Evolutionary conservation across 345 rosid species (phyloP), one percentile per base, ranked within the genome.

Genomic region (Melastoma malabathricum): DNA sequence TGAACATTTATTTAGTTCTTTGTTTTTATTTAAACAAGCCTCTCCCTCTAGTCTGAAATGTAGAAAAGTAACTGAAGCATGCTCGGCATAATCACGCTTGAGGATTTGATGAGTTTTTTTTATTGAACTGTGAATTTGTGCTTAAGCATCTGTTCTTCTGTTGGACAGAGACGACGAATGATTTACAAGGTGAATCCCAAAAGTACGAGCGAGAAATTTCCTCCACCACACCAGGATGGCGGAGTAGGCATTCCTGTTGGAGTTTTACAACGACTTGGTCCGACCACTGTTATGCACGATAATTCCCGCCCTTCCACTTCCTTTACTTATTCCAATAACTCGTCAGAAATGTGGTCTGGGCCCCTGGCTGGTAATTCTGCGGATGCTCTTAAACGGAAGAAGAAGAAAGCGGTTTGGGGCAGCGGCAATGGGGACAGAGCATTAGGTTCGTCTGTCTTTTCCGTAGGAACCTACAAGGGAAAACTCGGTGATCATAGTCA

Each of bases 211-310:
- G 73, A 69, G 55, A 81, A 80, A 72, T 74, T 82, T 46, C 94
- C 77, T n/a, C 77, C 93, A 0, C 89, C 93, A 2, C 86, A 80
- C 63, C 82, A 83, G 64, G 93, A 80, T 17, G 92, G 86, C 48
- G 74, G 82, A 3, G 65, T 83, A 1, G 93, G 87, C 50, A 74
- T 61, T 66, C 84, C 81, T 0, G 72, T 79, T 41, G 84, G 77
- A 56, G 64, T 72, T 55, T 84, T 82, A 17, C 85, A 75, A 44
- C 82, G 72, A 53, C 69, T 81, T 15, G 85, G 77, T 59, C 73
- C 75, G 38, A 54, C 68, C 3, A 52, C 50, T 0, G 56, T 66
- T 55, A 74, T 84, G 43, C 43, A 73, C 2, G 84, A 80, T 52
- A 60, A 75, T 23, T 73, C 86, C 1, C 77, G 68, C 66, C 2